Base-by-base conservation (phyloP, 306 rosid species). In the Mucuna pruriens region DNA sequence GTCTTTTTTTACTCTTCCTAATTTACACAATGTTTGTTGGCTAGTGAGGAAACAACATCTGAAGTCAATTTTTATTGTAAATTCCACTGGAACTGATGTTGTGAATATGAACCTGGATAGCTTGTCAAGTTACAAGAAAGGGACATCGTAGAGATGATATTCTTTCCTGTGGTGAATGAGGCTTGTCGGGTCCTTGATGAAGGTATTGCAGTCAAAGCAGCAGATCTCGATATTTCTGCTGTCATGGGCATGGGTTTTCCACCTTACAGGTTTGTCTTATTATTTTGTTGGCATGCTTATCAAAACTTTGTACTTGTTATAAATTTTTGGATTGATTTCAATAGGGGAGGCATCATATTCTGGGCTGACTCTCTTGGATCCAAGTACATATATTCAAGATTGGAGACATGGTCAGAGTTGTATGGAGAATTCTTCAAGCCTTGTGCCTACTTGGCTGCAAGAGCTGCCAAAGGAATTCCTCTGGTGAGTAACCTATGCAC, bases 161-260 rank as follows among this genome's bases (percentile, higher is more conserved):
- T 95, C 87, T 90, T 95, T 84, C 98, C 99, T 0, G 97, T 95
- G 86, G 98, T 95, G 84, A 95, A 95, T 45, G 99, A 95, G 88
- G 97, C 99, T 2, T 95, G 99, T 36, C 93, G 98, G 26, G 96
- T 95, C 62, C 97, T 91, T 52, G 99, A 91, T 25, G 99, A 95
- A 83, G 98, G 98, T 45, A 93, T 95, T 75, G 96, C 88, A 16
- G 94, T 93, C 64, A 95, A 95, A 85, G 94, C 98, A 29, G 89
- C 97, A 22, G 98, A 95, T 87, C 93, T 95, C 31, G 99, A 93
- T 80, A 88, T 95, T 74, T 83, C 98, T 76, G 78, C 91, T 17
- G 83, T 93, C 86, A 91, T 89, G 94, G 99, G 97, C 79, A 93
- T 95, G 99, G 99, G 99, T 33, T 95, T 95, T 79, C 99, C 99